Evolutionary conservation across 2,329 filamentous ascomycete genomes (phyloP).

Genomic region (Cladosporium sp.): DNA sequence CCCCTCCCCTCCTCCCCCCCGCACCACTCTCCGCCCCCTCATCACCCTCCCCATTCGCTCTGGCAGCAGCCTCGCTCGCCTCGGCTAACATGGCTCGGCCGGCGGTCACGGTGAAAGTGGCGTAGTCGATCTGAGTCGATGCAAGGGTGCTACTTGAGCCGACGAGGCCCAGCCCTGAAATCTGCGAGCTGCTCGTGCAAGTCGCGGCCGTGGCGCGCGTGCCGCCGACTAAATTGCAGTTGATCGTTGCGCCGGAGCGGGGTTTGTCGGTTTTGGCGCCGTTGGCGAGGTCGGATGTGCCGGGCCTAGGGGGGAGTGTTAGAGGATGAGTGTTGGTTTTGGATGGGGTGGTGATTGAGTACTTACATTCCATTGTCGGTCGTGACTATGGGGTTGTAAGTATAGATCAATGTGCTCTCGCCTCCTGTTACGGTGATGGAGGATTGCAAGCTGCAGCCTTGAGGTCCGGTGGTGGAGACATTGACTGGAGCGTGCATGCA

Average conservation of each 20-base stretch:
- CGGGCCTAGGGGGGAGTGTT: constrained; percentile 15
- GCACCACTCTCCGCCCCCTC: neutral
- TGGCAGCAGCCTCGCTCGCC: neutral
- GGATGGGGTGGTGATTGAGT: constrained; percentile 13
- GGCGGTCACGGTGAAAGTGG: constrained; percentile 26
- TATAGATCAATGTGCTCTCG: constrained; percentile 24
- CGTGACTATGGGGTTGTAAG: constrained; percentile 14
- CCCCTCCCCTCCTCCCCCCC: neutral
- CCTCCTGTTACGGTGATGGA: constrained; percentile 29
- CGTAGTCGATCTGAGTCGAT: constrained; percentile 24
- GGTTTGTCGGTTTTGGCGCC: constrained; percentile 1
- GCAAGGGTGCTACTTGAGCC: constrained; percentile 27
- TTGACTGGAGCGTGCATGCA: constrained; percentile 16
- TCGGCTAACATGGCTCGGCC: constrained; percentile 12
- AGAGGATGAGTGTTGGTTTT: constrained; percentile 10
- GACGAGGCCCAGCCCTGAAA: constrained; percentile 22
- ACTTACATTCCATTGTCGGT: constrained; percentile 14
- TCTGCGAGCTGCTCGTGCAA: constrained; percentile 21
- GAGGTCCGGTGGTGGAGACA: constrained; percentile 9
- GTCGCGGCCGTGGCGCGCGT: constrained; percentile 18
- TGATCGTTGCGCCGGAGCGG: constrained; percentile 16
- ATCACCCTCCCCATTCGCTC: neutral
- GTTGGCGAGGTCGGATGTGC: constrained; percentile 14
- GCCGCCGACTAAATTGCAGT: constrained; percentile 25
- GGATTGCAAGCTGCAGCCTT: constrained; percentile 20